A percentile compares a stretch with the other conserved stretches of the same genome.
Conservation (phyloP, 257 asterid genomes). For the Striga asiatica region DNA sequence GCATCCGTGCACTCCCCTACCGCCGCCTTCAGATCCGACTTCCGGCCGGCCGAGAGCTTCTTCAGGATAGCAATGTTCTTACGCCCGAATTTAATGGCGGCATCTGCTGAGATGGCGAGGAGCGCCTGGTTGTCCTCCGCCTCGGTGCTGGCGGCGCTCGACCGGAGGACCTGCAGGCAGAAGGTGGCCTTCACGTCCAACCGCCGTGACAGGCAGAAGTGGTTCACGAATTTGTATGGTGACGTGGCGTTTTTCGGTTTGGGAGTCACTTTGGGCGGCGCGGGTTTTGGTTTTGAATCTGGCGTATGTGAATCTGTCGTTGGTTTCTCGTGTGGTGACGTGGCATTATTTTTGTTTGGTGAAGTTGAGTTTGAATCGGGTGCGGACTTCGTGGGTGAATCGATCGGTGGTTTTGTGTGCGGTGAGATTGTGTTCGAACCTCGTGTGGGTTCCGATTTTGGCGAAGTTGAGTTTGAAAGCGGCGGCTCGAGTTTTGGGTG, state of each 20-base stretch:
- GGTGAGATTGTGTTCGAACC: neutral
- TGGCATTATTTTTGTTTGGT: neutral
- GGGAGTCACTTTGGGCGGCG: too few relatives aligned
- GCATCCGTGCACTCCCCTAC: slow-evolving; percentile 15
- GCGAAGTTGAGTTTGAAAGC: neutral
- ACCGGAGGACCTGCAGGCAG: slow-evolving; percentile 13
- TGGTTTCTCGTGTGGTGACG: neutral
- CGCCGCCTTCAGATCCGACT: neutral
- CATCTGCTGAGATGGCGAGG: slow-evolving; percentile 1
- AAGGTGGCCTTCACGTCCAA: slow-evolving; percentile 13
- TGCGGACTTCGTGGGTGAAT: too few relatives aligned
- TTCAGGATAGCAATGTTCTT: neutral
- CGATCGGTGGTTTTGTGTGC: neutral
- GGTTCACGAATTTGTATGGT: slow-evolving; percentile 13
- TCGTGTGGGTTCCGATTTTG: neutral
- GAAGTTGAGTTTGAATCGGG: neutral
- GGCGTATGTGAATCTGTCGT: neutral
- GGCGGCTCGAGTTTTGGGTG: neutral
- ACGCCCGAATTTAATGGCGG: slow-evolving; percentile 14
- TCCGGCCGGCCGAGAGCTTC: neutral
- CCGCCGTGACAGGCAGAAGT: slow-evolving; percentile 14
- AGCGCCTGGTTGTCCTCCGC: slow-evolving; percentile 7
- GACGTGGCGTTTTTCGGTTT: neutral
- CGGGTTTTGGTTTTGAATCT: neutral
- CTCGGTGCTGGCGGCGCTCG: slow-evolving; percentile 11